Base-by-base conservation (phyloP, 2,329 filamentous ascomycete genomes). In the Botryotinia calthae region DNA sequence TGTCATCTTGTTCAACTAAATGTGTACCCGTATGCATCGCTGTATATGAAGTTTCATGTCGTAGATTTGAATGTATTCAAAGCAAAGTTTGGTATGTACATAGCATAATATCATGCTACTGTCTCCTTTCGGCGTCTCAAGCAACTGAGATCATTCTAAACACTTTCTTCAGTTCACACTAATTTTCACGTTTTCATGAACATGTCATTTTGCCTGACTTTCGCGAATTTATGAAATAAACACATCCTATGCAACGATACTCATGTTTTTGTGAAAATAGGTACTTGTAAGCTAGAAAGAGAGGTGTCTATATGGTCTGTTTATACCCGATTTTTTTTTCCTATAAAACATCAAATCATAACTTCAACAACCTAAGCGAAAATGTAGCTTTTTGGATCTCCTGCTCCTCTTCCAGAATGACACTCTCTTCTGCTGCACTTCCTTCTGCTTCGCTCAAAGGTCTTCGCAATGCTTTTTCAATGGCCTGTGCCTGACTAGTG, bases 331-430 rank as follows among this genome's bases (percentile, higher is more conserved):
- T 10, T 25, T 31, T n/a, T 56, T 56, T n/a, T 56, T n/a, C 44
- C 34, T 40, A 66, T 46, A 34, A 54, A 54, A 67, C 46, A 46
- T 64, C 68, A 67, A 68, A 67, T 84, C 85, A 95, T 79, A 97
- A 81, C 83, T 91, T 93, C 74, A 95, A 84, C 77, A 97, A 82
- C 77, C 93, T 88, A 80, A 97, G 83, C 84, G 93, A 83, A 83
- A 95, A 93, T 1, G 89, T 94, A 10, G 93, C 93, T 80, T 93
- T 93, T 79, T 95, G 92, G 74, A 97, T 88, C 82, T 96, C 93
- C 80, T 96, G 93, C 80, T 95, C 91, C 83, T 97, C 94, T 82
- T 97, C 89, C 59, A 88, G 85, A 80, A 97, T 94, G 71, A 95
- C 83, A 56, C 84, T 85, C 73, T 88, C 87, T 56, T 8, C 65